Base-by-base conservation (phyloP, 192 early-diverging fungal genomes). In the Coemansia sp. region DNA sequence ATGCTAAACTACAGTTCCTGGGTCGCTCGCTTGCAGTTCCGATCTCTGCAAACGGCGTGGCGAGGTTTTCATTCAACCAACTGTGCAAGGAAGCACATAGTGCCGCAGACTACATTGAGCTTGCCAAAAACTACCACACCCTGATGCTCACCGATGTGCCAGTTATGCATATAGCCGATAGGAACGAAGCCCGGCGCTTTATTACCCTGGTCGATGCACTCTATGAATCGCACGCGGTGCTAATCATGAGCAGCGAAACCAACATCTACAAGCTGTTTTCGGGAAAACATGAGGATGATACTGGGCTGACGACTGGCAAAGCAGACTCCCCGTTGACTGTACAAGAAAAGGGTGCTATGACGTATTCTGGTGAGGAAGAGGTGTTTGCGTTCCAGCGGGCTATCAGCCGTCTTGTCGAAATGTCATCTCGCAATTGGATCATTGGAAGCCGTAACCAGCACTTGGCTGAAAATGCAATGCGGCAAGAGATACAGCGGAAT, bases 351-450 rank as follows among this genome's bases (percentile, higher is more conserved):
- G 64, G 30, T 18, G 72, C 61, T 1, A 29, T 63, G 60, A 45
- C 72, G 15, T 72, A 68, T 67, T 65, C 73, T 7, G 93, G 93
- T 21, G 88, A 93, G 45, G 96, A 99, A 72, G 96, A 99, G 70
- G 87, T 89, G 12, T 99, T 99, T 89, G 95, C 96, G 15, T 96
- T 99, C 62, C 90, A 93, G 78, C 82, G 96, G 52, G 94, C 96
- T 6, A 73, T 97, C 31, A 95, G 93, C 49, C 87, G 96, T 23
- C 70, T 99, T 37, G 86, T 92, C 34, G 93, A 99, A 81, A 99
- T 99, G 96, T 94, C 90, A 53, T 89, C 89, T 25, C 79, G 80
- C 40, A 81, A 87, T 43, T 94, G 92, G 92, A 85, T 90, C 25
- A 64, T 70, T 26, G 40, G 57, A 26, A 68, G 74, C 45, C 60